Evolutionary conservation across 768 basidiomycete species (phyloP), one percentile per base, ranked within the genome.

Genomic region (Mycena vitilis): DNA sequence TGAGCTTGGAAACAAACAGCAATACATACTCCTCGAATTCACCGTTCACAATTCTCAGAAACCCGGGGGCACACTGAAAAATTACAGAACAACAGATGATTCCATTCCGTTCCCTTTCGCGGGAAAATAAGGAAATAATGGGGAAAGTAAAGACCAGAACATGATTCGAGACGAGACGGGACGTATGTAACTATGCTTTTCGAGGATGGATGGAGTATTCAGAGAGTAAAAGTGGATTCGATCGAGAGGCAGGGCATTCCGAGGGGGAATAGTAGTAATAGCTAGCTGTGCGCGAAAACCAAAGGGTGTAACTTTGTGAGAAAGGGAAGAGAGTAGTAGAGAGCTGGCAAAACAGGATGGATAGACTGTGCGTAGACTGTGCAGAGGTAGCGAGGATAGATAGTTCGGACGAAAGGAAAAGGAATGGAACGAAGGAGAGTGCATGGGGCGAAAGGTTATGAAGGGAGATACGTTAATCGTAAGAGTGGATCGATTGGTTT

Each of bases 281-380:
- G 66, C 58, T 60, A 61, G 66, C 56, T 68, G 66, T 68, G 66
- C 66, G 66, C 60, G 66, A 68, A 68, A 67, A 65, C 64, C 65
- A 66, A 55, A 55, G 23, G 55, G 20, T 30, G 55, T 56, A 49
- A 57, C 8, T 22, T 47, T n/a, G 65, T 59, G 47, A 53, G 40
- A 15, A 57, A 30, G 42, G 40, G 48, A 20, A 47, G 48, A 52
- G 49, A 52, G 38, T 40, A 40, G 61, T 54, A 69, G 67, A 63
- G 67, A 69, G 63, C 68, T 69, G 63, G 68, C 68, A 69, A 69
- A 69, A 69, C 63, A 69, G 63, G 68, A 58, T 58, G 40, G 65
- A 68, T 63, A 65, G 64, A 65, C 65, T 66, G 65, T 66, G 65
- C 59, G 65, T 58, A 69, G 68, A 63, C 61, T 63, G 67, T 60